Conservation (phyloP, 2,329 filamentous ascomycete genomes). For the Aspergillus chevalieri region DNA sequence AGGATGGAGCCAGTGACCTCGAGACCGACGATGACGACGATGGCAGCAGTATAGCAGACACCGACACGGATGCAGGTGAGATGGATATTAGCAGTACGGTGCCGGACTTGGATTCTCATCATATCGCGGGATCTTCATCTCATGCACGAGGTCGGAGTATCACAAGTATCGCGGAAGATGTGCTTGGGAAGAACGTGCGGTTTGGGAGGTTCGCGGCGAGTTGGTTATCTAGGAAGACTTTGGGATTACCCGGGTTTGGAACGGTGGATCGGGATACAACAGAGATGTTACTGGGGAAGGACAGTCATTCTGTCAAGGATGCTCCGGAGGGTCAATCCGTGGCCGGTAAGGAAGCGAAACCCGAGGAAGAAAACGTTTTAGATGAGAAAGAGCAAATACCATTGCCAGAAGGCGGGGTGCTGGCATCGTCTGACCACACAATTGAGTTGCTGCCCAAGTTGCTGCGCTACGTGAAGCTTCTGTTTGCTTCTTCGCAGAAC, state of each 20-base stretch:
- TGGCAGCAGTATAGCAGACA: constrained; percentile 18
- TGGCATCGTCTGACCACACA: constrained; percentile 32
- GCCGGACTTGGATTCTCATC: constrained; percentile 15
- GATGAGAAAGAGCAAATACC: background rate
- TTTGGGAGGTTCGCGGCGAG: constrained; percentile 85
- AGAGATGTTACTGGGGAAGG: constrained; percentile 16
- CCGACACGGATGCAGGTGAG: constrained; percentile 22
- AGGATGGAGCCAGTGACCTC: constrained; percentile 29
- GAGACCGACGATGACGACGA: constrained; percentile 11
- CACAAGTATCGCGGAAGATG: constrained; percentile 73
- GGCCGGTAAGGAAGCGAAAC: constrained; percentile 4
- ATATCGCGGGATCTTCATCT: constrained; percentile 10
- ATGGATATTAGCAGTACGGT: constrained; percentile 22
- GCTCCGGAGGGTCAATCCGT: background rate
- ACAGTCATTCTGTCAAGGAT: background rate
- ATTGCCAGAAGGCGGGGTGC: background rate
- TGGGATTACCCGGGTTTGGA: constrained; percentile 66
- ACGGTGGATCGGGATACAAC: constrained; percentile 52
- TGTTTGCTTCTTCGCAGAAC: constrained; percentile 70
- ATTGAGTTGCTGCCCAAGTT: constrained; percentile 71
- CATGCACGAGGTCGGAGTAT: constrained; percentile 28
- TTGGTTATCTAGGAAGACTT: constrained; percentile 84
- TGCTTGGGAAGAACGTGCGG: constrained; percentile 72
- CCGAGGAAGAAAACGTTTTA: background rate
- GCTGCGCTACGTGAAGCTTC: constrained; percentile 72